A percentile compares a stretch with the other conserved stretches of the same genome.
Evolutionary conservation across 2,329 filamentous ascomycete genomes (phyloP).

Genomic region (Sclerotinia minor): DNA sequence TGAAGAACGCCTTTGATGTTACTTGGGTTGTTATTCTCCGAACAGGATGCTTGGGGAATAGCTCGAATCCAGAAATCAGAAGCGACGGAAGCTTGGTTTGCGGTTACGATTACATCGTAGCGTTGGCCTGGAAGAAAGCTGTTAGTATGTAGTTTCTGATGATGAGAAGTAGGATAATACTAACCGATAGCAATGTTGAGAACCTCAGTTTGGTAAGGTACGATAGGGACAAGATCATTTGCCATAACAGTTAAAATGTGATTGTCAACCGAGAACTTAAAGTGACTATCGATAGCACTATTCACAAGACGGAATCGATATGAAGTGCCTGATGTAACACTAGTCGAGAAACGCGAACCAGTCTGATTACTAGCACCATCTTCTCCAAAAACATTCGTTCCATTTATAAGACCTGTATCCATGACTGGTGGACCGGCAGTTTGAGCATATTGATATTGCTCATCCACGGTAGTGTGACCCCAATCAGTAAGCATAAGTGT

Average conservation of each 20-base stretch:
- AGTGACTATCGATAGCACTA: slow-evolving; percentile 44
- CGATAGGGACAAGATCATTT: slow-evolving; percentile 54
- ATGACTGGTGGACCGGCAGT: slow-evolving; percentile 37
- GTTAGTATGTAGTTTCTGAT: background rate
- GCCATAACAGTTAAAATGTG: slow-evolving; percentile 60
- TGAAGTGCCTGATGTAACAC: slow-evolving; percentile 44
- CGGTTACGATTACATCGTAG: slow-evolving; percentile 47
- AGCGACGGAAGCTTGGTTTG: slow-evolving; percentile 45
- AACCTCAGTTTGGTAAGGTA: slow-evolving; percentile 43
- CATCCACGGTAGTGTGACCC: slow-evolving; percentile 37
- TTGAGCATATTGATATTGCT: slow-evolving; percentile 30
- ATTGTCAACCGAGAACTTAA: slow-evolving; percentile 50
- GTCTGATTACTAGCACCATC: slow-evolving; percentile 22
- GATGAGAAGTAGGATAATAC: background rate
- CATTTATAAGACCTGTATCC: slow-evolving; percentile 38
- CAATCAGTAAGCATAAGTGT: slow-evolving; percentile 45
- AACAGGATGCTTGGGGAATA: slow-evolving; percentile 55
- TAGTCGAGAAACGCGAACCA: slow-evolving; percentile 35
- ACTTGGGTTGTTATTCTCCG: slow-evolving; percentile 55
- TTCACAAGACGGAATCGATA: slow-evolving; percentile 52
- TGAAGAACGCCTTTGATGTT: slow-evolving; percentile 50
- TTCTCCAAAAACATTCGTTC: slow-evolving; percentile 27
- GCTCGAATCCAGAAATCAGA: slow-evolving; percentile 59
- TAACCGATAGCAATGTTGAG: slow-evolving; percentile 56
- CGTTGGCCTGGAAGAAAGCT: slow-evolving; percentile 44